Evolutionary conservation across 192 early-diverging fungal genomes (phyloP), one percentile per base, ranked within the genome.

Genomic region (Neocallimastix lanati): DNA sequence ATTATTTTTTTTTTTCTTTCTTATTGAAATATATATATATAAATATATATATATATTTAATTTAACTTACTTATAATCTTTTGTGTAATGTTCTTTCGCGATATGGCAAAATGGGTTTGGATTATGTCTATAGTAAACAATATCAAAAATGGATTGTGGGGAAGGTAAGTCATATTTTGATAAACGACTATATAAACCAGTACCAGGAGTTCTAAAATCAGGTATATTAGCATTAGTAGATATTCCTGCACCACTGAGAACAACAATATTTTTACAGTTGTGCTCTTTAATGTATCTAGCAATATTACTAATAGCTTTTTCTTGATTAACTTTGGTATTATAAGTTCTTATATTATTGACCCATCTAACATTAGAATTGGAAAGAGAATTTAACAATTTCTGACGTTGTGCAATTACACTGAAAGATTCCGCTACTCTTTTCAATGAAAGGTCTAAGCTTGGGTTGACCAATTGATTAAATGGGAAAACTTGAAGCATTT

Each of bases 91-190:
- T 84, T 98, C 97, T 84, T 92, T 95, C 29, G 96, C 94, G 29
- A 97, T 86, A 16, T 88, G 85, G 83, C 90, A 97, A 82, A 98
- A 97, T 14, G 96, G 94, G 81, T 94, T 90, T 67, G 95, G 96
- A 25, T 91, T 90, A 35, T 67, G 50, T 67, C 50, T 67, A 79
- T 97, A 98, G 83, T 94, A 99, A n/a, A 88, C 85, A 27, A 99
- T 94, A 77, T 94, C 90, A 84, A 99, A 99, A 76, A 99, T 95
- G 13, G 96, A 95, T 78, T 99, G 94, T 18, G 97, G 93, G 82
- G 95, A 95, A 5, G 96, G 96, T 50, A 99, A 83, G 29, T 95
- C 87, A 85, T 93, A 99, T 77, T 93, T 90, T 79, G 92, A 87
- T 77, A 99, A 87, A 81, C 96, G 96, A 76, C 92, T 93, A 80